Base-by-base conservation (phyloP, 208 protist genomes). In the Blastocrithidia nonstop region DNA sequence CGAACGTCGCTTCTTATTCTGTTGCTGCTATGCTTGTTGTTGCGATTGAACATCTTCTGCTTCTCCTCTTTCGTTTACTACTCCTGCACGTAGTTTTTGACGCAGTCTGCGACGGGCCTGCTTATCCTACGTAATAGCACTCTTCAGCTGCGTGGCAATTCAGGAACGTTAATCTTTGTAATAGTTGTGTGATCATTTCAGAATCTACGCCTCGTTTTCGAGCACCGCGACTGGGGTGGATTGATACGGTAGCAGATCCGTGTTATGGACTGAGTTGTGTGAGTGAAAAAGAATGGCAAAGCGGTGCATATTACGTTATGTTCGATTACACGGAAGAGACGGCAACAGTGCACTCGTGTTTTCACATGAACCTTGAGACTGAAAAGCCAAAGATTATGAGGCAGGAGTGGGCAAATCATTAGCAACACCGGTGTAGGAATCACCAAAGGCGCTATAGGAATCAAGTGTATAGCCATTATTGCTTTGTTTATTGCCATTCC, bases 241-340 rank as follows among this genome's bases (percentile, higher is more conserved):
- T 5, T 61, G 23, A 46, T 87, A 74, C 15, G 74, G 76, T 26
- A 91, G 50, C 24, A 84, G 42, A 22, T 62, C 61, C 36, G 67
- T 51, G 6, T 55, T 61, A 32, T 65, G 49, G 24, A 82, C 24
- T 7, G 66, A 61, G 55, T 76, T 91, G 17, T 36, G 43, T 11
- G 61, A n/a, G 45, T 72, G 58, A 51, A 75, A 83, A 42, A 84
- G 52, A 5, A 91, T 19, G 7, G 82, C 77, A 48, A 91, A 85
- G 28, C 67, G 65, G 11, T 7, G 11, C 13, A 24, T 41, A 1
- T 9, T 41, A 27, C 26, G 21, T 11, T 41, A 27, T 20, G 23
- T 11, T 4, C 6, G 21, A 41, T 24, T 41, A 7, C 11, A 20
- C 21, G 36, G 13, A 24, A 41, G 36, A 41, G 36, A 11, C 7